Percentiles rank a stretch among this genome's conserved stretches.
Conservation (phyloP, 1,284 basidiomycete species). For the Neotropicomus parvogracilis region DNA sequence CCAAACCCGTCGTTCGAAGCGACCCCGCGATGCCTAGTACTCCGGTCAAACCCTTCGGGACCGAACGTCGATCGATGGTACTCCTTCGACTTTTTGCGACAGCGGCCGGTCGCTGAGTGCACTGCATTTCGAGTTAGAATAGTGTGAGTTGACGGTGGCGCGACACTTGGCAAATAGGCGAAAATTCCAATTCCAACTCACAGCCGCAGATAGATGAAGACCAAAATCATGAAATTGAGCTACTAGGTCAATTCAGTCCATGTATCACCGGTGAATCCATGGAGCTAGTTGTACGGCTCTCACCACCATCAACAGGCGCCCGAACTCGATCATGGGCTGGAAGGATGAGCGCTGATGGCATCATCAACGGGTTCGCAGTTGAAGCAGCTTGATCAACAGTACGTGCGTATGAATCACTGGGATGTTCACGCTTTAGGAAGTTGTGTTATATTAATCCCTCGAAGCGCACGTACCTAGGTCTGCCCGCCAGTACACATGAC, state of each 20-base stretch:
- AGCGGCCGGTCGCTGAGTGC: background rate
- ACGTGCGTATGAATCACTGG: background rate
- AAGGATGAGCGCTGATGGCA: constrained; percentile 2
- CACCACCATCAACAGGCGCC: background rate
- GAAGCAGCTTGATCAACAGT: background rate
- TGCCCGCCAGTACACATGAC: background rate
- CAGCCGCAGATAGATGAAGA: background rate
- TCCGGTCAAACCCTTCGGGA: background rate
- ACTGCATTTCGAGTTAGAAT: background rate
- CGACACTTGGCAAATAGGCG: background rate
- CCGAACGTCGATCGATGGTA: background rate
- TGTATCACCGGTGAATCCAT: background rate
- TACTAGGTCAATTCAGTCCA: background rate
- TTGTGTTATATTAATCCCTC: background rate
- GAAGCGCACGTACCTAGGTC: background rate
- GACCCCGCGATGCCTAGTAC: background rate
- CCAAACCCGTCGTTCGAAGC: background rate
- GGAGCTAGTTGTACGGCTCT: background rate
- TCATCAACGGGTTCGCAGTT: background rate
- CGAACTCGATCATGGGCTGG: background rate
- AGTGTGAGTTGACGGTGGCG: constrained; percentile 4
- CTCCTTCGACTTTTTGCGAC: no score
- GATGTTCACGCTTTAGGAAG: background rate
- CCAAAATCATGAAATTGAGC: background rate
- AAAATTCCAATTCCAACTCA: background rate